Conservation (phyloP, 495 filamentous ascomycete species). For the Daldinia bambusicola region DNA sequence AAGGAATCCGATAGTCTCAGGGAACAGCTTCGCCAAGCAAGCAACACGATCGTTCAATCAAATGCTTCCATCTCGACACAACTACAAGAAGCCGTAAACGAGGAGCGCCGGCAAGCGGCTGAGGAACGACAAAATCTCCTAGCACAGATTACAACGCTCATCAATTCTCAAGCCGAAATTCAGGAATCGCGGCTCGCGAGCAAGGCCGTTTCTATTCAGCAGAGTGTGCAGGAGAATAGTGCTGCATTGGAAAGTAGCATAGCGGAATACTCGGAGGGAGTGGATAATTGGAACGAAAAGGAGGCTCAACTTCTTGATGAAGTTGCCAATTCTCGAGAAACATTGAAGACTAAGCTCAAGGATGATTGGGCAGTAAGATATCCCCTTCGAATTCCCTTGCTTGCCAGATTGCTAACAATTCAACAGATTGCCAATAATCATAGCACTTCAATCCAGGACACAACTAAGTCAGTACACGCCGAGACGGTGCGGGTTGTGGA, state of each 20-base stretch:
- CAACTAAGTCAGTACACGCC: slow-evolving; percentile 89
- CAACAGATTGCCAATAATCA: slow-evolving; percentile 77
- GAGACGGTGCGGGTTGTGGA: slow-evolving; percentile 91
- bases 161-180: slow-evolving; percentile 76
- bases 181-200: slow-evolving; percentile 77
- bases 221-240: slow-evolving; percentile 69
- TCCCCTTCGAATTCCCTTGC: not conserved
- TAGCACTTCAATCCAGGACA: slow-evolving; percentile 78
- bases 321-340: slow-evolving; percentile 75
- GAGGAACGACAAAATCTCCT: slow-evolving; percentile 78
- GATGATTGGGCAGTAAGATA: slow-evolving; percentile 83
- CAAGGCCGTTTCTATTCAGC: slow-evolving; percentile 68
- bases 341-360: slow-evolving; percentile 81
- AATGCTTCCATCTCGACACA: slow-evolving; percentile 71
- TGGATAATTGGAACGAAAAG: slow-evolving; percentile 78
- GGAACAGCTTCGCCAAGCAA: slow-evolving; percentile 73
- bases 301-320: slow-evolving; percentile 76
- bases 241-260: slow-evolving; percentile 71
- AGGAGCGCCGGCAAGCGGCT: slow-evolving; percentile 79
- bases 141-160: slow-evolving; percentile 75
- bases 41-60: slow-evolving; percentile 69
- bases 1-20: slow-evolving; percentile 77
- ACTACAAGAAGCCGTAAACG: slow-evolving; percentile 76
- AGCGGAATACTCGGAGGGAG: slow-evolving; percentile 71
- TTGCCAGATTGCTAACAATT: slow-evolving; percentile 42